Percentiles rank a stretch among this genome's conserved stretches.
These are phyloP conservation scores for Aspergillus ruber DNA, from an alignment of 2,329 filamentous ascomycete species.

Conservation along the genomic window DNA sequence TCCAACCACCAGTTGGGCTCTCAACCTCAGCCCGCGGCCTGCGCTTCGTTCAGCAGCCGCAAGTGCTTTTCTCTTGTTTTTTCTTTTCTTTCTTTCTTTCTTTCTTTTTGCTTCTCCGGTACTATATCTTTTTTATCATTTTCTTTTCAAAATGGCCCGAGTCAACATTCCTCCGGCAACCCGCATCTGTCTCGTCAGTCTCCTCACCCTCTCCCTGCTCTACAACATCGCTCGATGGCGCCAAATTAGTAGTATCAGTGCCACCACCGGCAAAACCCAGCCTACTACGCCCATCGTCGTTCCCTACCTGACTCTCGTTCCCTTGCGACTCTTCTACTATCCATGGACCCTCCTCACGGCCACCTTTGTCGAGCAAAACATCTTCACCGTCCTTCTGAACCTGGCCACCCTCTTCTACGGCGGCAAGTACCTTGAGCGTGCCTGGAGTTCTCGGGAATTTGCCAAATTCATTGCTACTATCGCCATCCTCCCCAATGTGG, in stretches of 20 bases:
- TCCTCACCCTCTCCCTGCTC: slow-evolving; percentile 72
- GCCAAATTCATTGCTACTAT: slow-evolving; percentile 79
- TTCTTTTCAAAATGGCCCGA: slow-evolving; percentile 59
- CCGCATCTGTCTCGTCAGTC: slow-evolving; percentile 66
- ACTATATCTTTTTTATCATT: background rate
- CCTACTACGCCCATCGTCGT: slow-evolving; percentile 54
- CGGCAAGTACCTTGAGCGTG: slow-evolving; percentile 88
- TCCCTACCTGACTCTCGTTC: slow-evolving; percentile 82
- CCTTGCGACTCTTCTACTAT: slow-evolving; percentile 74
- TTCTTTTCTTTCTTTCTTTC: background rate
- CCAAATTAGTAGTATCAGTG: slow-evolving; percentile 56
- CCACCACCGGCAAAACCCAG: slow-evolving; percentile 37
- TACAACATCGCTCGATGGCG: slow-evolving; percentile 56
- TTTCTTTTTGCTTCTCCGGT: background rate
- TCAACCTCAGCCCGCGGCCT: slow-evolving; percentile 16
- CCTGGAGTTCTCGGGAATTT: slow-evolving; percentile 89
- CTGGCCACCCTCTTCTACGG: slow-evolving; percentile 79
- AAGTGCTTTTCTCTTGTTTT: slow-evolving; percentile 5
- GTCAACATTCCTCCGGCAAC: slow-evolving; percentile 92
- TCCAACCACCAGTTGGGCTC: slow-evolving; percentile 6
- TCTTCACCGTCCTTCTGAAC: slow-evolving; percentile 76
- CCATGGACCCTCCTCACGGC: slow-evolving; percentile 89
- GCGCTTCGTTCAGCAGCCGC: slow-evolving; percentile 13
- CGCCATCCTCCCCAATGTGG: slow-evolving; percentile 70
- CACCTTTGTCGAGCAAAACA: slow-evolving; percentile 85